Evolutionary conservation across 2,329 filamentous ascomycete genomes (phyloP).

Genomic region (Phaeophleospora eucalypticola): DNA sequence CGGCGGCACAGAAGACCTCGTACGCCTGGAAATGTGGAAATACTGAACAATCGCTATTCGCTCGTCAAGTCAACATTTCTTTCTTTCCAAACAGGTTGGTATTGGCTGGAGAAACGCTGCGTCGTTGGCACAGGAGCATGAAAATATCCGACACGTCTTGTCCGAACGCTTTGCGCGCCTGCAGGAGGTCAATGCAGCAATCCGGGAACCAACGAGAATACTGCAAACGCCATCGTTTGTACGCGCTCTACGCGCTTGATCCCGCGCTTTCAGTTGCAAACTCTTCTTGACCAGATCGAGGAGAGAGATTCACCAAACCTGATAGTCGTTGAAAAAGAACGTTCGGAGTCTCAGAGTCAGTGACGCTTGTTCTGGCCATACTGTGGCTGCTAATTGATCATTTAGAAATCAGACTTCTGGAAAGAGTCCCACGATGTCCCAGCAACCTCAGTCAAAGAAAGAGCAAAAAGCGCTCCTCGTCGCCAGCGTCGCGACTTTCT

Average conservation of each 20-base stretch:
- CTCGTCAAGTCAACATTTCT: no score
- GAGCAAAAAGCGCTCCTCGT: not conserved
- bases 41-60: no score
- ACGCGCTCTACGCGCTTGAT: not conserved
- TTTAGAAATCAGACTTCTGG: no score
- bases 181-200: not conserved
- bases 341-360: no score
- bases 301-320: no score
- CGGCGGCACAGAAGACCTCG: not conserved
- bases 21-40: not conserved
- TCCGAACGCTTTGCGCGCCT: not conserved
- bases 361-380: no score
- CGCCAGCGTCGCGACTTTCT: not conserved
- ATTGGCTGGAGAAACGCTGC: not conserved
- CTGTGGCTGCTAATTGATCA: no score
- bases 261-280: not conserved
- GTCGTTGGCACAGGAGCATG: not conserved
- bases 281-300: no score
- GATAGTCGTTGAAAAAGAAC: no score
- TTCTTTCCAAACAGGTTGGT: not conserved
- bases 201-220: not conserved
- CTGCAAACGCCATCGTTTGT: not conserved
- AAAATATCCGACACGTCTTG: not conserved
- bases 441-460: not conserved
- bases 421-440: no score